Base-by-base conservation (phyloP, 1,284 basidiomycete species). In the Leccinum pachyderme region DNA sequence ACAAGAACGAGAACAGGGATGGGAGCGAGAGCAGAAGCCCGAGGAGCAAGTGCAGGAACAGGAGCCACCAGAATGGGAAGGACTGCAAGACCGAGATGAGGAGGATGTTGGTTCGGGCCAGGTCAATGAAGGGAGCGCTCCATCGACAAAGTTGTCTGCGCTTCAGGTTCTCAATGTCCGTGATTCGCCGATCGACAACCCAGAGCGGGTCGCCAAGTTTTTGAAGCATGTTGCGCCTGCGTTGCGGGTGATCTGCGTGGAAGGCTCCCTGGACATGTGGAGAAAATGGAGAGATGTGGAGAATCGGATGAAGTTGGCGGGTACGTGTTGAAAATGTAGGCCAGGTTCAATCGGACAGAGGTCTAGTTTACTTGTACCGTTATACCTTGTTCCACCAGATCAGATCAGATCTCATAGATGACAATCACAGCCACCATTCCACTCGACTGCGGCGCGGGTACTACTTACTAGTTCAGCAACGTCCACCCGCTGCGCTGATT, bases 221-320 rank as follows among this genome's bases (percentile, higher is more conserved):
- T 35, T 67, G 49, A 68, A 65, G 39, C 57, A 43, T 4, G 47
- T 65, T 15, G 61, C 69, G 1, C 66, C 66, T 3, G 56, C 53
- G 2, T 52, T 71, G 52, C 67, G 63, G 8, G 58, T 58, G 2
- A 67, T 67, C 7, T 59, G 56, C 27, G 66, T 71, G 8, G 66
- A 67, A 13, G 66, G 66, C 2, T 55, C 63, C 27, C 44, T 68
- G 54, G 69, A 67, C 22, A 61, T 63, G 47, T 70, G 64, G 68
- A 59, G 47, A 18, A 72, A 56, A 18, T 67, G 66, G 66, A 55
- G 65, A 37, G 68, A 69, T 7, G 66, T 67, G 31, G 69, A 67
- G 37, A 56, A 66, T 27, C 53, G 54, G 33, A 69, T 69, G 59
- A 66, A 57, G 37, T 44, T 58, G 53, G 39, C 32, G 2, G 56